These are phyloP conservation scores for Podospora conica DNA, from an alignment of 495 filamentous ascomycete genomes.

Conservation along the genomic window DNA sequence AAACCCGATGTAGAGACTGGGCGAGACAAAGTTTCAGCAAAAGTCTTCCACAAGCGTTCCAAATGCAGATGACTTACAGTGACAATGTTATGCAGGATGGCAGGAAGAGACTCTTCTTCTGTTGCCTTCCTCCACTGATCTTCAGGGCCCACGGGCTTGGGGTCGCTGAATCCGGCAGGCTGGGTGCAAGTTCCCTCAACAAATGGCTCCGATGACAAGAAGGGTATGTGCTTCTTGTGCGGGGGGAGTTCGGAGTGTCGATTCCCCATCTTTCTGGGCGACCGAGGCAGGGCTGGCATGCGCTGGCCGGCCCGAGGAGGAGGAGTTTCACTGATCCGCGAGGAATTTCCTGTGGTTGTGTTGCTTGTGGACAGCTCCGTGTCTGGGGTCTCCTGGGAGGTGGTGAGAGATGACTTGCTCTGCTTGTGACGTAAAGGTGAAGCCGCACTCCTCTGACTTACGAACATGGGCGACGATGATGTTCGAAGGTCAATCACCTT, in stretches of 20 bases:
- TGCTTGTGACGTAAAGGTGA: not conserved
- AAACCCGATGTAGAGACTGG: slow-evolving; percentile 16
- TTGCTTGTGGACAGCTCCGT: not conserved
- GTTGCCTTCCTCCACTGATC: slow-evolving; percentile 13
- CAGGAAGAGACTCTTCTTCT: slow-evolving; percentile 9
- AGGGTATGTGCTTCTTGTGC: not conserved
- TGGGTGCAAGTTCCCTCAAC: not conserved
- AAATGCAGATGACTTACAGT: slow-evolving; percentile 2
- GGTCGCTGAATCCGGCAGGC: not conserved
- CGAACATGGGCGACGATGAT: not conserved
- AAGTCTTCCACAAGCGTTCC: not conserved
- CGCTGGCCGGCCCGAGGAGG: not conserved
- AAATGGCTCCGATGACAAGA: not conserved
- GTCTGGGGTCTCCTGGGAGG: not conserved
- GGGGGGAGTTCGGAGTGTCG: not conserved
- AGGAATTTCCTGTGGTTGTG: not conserved
- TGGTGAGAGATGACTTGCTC: not conserved
- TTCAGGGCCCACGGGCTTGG: not conserved
- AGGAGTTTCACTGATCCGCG: not conserved
- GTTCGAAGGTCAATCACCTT: not conserved
- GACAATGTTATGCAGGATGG: slow-evolving; percentile 13
- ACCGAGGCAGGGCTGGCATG: not conserved
- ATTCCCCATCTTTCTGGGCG: not conserved
- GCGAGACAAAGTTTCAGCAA: not conserved
- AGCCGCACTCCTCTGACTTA: not conserved